Conservation (phyloP, 2,329 filamentous ascomycete genomes). For the Ophiostoma australiae region DNA sequence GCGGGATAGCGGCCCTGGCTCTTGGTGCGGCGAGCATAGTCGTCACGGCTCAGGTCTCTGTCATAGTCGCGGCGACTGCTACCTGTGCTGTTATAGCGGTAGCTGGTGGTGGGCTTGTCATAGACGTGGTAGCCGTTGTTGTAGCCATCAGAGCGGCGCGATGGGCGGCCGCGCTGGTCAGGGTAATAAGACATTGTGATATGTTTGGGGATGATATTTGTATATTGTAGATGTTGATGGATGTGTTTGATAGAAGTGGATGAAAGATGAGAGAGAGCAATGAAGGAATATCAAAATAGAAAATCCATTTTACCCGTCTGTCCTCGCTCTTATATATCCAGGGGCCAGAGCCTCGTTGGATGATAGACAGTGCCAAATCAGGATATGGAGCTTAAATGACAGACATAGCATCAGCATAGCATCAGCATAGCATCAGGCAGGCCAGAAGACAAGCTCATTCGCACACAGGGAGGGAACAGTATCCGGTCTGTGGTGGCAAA, state of each 20-base stretch:
- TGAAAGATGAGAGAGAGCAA: not conserved
- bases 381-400: not conserved
- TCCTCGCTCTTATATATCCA: not conserved
- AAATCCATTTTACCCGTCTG: not conserved
- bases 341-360: not conserved
- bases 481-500: constrained; percentile 10
- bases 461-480: not conserved
- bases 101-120: not conserved
- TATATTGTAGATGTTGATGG: not conserved
- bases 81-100: not conserved
- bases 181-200: constrained; percentile 2
- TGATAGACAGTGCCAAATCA: not conserved
- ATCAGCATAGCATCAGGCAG: not conserved
- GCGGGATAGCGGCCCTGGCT: not conserved
- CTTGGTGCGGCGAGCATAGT: not conserved
- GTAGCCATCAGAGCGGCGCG: not conserved
- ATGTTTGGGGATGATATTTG: not conserved
- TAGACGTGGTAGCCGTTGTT: constrained; percentile 10
- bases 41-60: constrained; percentile 7
- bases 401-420: not conserved
- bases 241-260: not conserved
- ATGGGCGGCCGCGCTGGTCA: constrained; percentile 18
- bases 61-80: not conserved
- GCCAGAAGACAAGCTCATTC: not conserved
- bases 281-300: not conserved